Conservation (phyloP, 108 stramenopile species). For the Skeletonema costatum region DNA sequence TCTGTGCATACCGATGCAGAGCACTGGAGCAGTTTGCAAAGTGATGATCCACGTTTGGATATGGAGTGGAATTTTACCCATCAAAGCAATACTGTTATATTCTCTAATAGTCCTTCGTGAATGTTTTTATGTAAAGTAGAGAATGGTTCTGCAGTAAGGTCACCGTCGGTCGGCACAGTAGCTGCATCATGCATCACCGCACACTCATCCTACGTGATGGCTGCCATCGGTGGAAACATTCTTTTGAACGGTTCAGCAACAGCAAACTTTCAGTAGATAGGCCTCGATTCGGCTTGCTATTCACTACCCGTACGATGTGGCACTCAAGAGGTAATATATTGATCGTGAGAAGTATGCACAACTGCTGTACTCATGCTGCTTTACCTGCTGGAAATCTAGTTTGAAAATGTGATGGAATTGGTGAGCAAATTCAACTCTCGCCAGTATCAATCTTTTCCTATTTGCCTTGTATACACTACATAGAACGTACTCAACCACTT, state of each 20-base stretch:
- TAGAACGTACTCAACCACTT: too few relatives aligned
- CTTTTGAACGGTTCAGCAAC: constrained; percentile 32
- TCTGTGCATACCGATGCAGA: not conserved
- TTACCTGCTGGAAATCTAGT: constrained; percentile 30
- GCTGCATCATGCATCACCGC: not conserved
- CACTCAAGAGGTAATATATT: constrained; percentile 30
- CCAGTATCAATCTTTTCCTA: constrained; percentile 28
- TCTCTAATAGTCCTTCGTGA: constrained; percentile 12
- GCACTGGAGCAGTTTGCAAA: not conserved
- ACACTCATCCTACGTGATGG: constrained; percentile 2
- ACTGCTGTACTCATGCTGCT: constrained; percentile 35
- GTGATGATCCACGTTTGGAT: constrained; percentile 15
- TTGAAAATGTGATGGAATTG: not conserved
- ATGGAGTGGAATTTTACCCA: constrained; percentile 41
- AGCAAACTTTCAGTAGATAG: constrained; percentile 12
- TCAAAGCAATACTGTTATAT: constrained; percentile 31
- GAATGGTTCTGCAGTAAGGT: not conserved
- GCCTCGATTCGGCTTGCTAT: constrained; percentile 37
- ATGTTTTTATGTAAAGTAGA: constrained; percentile 4
- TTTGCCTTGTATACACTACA: constrained; percentile 35
- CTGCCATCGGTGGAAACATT: not conserved
- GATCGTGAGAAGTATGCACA: constrained; percentile 43
- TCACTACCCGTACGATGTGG: constrained; percentile 33
- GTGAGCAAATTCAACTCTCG: not conserved
- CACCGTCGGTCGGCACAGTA: not conserved